Evolutionary conservation across 148 eudicot genomes (phyloP).

Genomic region (Cornus florida): DNA sequence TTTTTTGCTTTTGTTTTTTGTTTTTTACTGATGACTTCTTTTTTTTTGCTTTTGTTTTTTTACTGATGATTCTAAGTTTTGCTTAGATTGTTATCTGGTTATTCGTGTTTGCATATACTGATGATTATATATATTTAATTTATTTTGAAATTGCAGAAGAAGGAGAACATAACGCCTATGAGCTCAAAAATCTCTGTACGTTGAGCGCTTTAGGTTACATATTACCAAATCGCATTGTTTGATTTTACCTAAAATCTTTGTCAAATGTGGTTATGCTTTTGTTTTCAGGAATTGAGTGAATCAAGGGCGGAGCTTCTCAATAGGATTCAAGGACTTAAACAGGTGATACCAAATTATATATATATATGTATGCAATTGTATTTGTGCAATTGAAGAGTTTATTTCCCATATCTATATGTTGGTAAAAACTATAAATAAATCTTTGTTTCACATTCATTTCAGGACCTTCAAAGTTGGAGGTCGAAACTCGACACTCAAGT

Average conservation of each 20-base stretch:
- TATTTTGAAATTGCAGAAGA: constrained; percentile 35
- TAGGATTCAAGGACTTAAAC: constrained; percentile 77
- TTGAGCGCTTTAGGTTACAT: background rate
- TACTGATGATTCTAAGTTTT: too few relatives aligned
- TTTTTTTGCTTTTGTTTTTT: too few relatives aligned
- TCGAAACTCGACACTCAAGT: constrained; percentile 71
- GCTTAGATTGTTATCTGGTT: too few relatives aligned
- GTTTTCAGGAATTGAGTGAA: constrained; percentile 58
- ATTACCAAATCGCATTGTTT: background rate
- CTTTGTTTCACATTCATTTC: background rate
- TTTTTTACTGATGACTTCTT: too few relatives aligned
- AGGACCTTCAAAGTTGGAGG: constrained; percentile 82
- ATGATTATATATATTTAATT: background rate
- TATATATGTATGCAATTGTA: background rate
- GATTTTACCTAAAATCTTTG: background rate
- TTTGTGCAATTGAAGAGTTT: background rate
- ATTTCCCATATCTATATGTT: background rate
- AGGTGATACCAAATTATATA: constrained; percentile 26
- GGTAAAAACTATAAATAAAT: background rate
- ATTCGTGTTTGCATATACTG: background rate
- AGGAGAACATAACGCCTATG: constrained; percentile 41
- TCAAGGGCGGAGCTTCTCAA: constrained; percentile 67
- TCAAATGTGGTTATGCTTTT: background rate
- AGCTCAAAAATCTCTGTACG: constrained; percentile 54
- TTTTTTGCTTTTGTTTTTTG: background rate